A percentile compares a stretch with the other conserved stretches of the same genome.
These are phyloP conservation scores for Pyrus hybrid DNA, from an alignment of 331 rosid genomes.

Conservation along the genomic window DNA sequence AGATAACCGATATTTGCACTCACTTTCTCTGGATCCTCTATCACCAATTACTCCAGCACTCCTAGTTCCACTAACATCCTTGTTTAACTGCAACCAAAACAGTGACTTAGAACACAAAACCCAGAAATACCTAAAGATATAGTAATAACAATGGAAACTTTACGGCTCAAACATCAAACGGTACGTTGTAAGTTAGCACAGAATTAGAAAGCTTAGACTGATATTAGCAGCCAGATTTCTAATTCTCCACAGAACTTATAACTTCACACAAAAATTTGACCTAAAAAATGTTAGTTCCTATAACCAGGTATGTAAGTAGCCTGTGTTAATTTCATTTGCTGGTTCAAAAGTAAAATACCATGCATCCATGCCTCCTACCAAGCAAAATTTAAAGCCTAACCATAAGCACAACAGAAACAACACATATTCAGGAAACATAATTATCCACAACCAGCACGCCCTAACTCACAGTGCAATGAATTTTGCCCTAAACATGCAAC, in stretches of 20 bases:
- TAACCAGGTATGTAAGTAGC: neutral
- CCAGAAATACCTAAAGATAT: neutral
- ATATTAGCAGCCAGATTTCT: neutral
- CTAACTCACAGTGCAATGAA: neutral
- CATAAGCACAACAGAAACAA: neutral
- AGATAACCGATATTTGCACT: conserved; percentile 12
- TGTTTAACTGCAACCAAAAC: conserved; percentile 47
- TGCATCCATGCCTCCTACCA: neutral
- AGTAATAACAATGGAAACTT: neutral
- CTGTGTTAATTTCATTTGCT: neutral
- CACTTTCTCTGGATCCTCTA: conserved; percentile 78
- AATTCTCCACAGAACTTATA: neutral
- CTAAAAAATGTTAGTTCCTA: neutral
- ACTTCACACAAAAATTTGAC: neutral
- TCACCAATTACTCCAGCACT: conserved; percentile 61
- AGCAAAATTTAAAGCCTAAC: neutral
- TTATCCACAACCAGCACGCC: neutral
- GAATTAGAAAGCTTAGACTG: neutral
- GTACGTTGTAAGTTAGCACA: neutral
- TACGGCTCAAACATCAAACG: neutral
- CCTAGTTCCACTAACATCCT: conserved; percentile 54
- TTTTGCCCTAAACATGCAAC: neutral
- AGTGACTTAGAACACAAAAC: conserved; percentile 1
- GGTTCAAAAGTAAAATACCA: neutral
- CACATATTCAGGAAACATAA: neutral